These are phyloP conservation scores for Neurospora sp. DNA, from an alignment of 495 filamentous ascomycete species.

Conservation along the genomic window DNA sequence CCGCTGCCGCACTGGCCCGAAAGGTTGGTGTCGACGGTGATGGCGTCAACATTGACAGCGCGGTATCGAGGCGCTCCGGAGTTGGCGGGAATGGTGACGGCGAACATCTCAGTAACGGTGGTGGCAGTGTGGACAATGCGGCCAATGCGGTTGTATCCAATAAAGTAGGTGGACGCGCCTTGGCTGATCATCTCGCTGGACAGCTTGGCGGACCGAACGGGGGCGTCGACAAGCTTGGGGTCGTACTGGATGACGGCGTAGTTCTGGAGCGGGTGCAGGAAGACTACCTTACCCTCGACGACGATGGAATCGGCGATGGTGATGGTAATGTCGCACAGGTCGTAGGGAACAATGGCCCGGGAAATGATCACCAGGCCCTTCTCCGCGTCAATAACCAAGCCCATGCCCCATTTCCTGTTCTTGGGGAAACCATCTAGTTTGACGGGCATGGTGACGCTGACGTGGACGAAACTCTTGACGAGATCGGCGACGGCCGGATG, in stretches of 20 bases:
- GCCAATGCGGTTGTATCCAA: slow-evolving; percentile 93
- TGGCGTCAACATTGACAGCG: slow-evolving; percentile 92
- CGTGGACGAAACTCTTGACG: slow-evolving; percentile 87
- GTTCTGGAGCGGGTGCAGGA: slow-evolving; percentile 97
- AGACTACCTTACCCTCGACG: slow-evolving; percentile 85
- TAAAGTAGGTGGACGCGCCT: slow-evolving; percentile 80
- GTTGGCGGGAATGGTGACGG: slow-evolving; percentile 91
- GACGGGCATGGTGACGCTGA: slow-evolving; percentile 82
- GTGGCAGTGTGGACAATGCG: slow-evolving; percentile 90
- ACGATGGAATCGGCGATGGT: slow-evolving; percentile 95
- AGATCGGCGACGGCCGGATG: slow-evolving; percentile 85
- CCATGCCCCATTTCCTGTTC: slow-evolving; percentile 86
- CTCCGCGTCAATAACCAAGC: slow-evolving; percentile 88
- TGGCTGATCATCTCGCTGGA: slow-evolving; percentile 77
- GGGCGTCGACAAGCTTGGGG: slow-evolving; percentile 80
- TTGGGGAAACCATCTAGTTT: slow-evolving; percentile 95
- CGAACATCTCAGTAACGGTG: slow-evolving; percentile 92
- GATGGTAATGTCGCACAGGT: slow-evolving; percentile 90
- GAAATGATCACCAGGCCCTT: slow-evolving; percentile 92
- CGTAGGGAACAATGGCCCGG: slow-evolving; percentile 85
- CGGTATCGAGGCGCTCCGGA: slow-evolving; percentile 84
- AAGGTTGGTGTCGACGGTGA: slow-evolving; percentile 89
- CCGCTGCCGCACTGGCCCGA: slow-evolving; percentile 91
- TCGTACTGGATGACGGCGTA: slow-evolving; percentile 95
- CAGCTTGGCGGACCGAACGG: slow-evolving; percentile 79